Conservation (phyloP, 106 monocot species). For the Hemerocallis citrina region DNA sequence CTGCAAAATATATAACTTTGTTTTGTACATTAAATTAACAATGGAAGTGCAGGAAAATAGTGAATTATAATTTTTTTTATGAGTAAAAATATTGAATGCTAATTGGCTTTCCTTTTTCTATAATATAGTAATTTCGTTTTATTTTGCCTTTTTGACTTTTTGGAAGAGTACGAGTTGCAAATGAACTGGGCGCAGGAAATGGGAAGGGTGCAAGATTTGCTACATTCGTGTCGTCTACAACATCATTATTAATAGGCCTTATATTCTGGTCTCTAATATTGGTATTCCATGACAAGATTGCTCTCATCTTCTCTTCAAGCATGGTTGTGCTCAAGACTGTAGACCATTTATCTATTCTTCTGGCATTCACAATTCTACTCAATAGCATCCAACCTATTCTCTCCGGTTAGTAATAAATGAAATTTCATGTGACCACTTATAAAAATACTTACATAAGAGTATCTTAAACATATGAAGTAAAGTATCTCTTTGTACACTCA, state of each 20-base stretch:
- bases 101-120: too few species aligned
- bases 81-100: too few species aligned
- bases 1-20: too few species aligned
- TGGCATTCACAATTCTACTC: constrained; percentile 75
- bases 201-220: constrained; percentile 63
- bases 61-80: too few species aligned
- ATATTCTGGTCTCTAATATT: constrained; percentile 47
- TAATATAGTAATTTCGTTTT: too few species aligned
- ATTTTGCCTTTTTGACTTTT: constrained; percentile 12
- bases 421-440: too few species aligned
- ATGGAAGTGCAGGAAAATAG: too few species aligned
- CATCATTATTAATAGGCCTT: constrained; percentile 45
- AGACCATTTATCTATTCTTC: constrained; percentile 29
- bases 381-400: constrained; percentile 84
- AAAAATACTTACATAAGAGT: too few species aligned
- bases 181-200: constrained; percentile 74
- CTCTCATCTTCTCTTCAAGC: constrained; percentile 57
- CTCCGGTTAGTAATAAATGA: constrained; percentile 32
- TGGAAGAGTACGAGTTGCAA: constrained; percentile 36
- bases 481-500: too few species aligned
- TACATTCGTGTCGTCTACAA: constrained; percentile 29
- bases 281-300: constrained; percentile 37
- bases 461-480: too few species aligned
- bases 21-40: too few species aligned
- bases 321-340: constrained; percentile 36